These are phyloP conservation scores for Coemansia sp. DNA, from an alignment of 192 early-diverging fungal genomes.

Conservation along the genomic window DNA sequence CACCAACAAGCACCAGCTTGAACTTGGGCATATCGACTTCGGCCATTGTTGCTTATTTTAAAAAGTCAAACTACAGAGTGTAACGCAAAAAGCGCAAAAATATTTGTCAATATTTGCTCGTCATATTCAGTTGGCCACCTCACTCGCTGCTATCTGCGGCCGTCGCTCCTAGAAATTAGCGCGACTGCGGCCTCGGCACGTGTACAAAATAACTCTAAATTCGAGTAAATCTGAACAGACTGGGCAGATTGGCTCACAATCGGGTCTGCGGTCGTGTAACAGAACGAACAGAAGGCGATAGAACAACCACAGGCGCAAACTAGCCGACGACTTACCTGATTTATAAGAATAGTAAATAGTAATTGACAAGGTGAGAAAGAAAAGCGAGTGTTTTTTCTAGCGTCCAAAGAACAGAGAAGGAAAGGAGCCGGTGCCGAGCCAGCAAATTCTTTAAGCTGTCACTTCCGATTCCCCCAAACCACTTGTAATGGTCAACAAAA, in stretches of 20 bases:
- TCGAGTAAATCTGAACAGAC: not conserved
- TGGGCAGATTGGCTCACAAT: not conserved
- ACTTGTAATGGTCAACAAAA: conserved; percentile 9
- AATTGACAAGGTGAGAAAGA: conserved; percentile 4
- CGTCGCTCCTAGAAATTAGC: not conserved
- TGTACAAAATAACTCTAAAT: not conserved
- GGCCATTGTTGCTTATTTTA: conserved; percentile 29
- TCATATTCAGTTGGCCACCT: not conserved
- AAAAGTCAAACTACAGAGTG: conserved; percentile 21
- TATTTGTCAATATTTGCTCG: not conserved
- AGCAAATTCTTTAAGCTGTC: conserved; percentile 6
- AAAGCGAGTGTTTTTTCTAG: conserved; percentile 6
- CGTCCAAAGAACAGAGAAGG: conserved; percentile 8
- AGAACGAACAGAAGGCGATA: not conserved
- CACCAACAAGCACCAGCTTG: conserved; percentile 81
- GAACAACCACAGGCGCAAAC: not conserved
- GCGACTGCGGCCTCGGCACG: not conserved
- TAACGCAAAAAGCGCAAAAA: not conserved
- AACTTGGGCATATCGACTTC: conserved; percentile 44
- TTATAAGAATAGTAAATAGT: conserved; percentile 11
- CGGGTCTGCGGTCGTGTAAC: not conserved
- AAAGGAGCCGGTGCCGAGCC: conserved; percentile 4
- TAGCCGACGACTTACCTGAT: conserved; percentile 6
- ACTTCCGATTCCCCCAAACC: conserved; percentile 12
- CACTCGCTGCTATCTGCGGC: not conserved